Base-by-base conservation (phyloP, 2,329 filamentous ascomycete species). In the Rutstroemia sp. region DNA sequence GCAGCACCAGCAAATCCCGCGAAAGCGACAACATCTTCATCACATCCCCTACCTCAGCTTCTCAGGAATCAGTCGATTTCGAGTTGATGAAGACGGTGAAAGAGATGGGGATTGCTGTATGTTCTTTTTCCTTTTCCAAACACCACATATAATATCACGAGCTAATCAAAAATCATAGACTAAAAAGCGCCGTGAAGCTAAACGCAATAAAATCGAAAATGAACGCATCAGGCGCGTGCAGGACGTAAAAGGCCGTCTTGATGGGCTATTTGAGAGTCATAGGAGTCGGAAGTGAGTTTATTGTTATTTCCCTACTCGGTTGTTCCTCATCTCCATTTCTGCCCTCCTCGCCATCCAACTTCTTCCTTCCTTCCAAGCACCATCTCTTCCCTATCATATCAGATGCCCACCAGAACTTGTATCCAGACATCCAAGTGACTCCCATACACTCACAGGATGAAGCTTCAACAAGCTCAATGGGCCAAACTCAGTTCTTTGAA, bases 401-500 rank as follows among this genome's bases (percentile, higher is more conserved):
- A 23, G 2, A 23, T 23, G 23, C 2, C 2, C 23, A 23, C 5
- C 8, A 30, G 10, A 30, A 30, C 3, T 8, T 30, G 27, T 10
- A 30, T 10, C 8, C 27, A 10, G 10, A 30, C 27, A 30, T 30
- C 27, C 27, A 30, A 30, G 27, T 30, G 27, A 30, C 27, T 30
- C 27, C 10, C 1, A 10, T 30, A 9, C 19, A 19, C 9, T 38
- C 23, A 16, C 27, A 69, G 67, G 27, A 53, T 39, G 9, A 65
- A 64, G 38, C 39, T 60, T 9, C 67, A 64, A 42, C 56, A 61
- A 16, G 58, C 41, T 23, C 54, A 59, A 25, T 65, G 63, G 61
- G 59, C 52, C 10, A 61, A 57, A 58, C 65, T 69, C 12, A 55
- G 61, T n/a, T 53, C 59, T 42, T 45, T 69, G 16, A 64, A 68